Evolutionary conservation across 352 stramenopile species (phyloP).

Genomic region (Globisporangium acanthophoron): DNA sequence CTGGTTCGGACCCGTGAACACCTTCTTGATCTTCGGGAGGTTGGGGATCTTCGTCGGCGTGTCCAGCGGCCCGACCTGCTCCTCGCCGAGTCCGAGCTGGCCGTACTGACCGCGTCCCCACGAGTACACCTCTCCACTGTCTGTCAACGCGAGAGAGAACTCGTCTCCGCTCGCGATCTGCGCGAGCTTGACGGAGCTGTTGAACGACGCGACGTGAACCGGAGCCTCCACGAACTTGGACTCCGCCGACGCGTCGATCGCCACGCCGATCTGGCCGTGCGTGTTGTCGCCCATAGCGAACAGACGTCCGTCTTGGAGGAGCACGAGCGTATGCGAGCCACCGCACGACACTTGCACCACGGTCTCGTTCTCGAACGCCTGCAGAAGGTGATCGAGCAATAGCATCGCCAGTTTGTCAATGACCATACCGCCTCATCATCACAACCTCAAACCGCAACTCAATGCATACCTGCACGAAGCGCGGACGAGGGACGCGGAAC

Average conservation of each 20-base stretch:
- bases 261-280: conserved; percentile 56
- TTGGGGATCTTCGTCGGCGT: conserved; percentile 47
- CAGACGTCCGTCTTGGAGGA: conserved; percentile 51
- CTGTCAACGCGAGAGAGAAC: conserved; percentile 57
- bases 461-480: conserved; percentile 65
- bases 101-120: conserved; percentile 70
- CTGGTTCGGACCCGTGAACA: conserved; percentile 66
- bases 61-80: conserved; percentile 24
- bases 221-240: conserved; percentile 32
- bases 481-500: conserved; percentile 63
- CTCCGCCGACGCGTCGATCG: conserved; percentile 16
- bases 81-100: conserved; percentile 52
- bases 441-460: no score
- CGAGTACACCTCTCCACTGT: conserved; percentile 50
- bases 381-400: no score
- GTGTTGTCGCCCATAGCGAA: conserved; percentile 75
- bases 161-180: conserved; percentile 56
- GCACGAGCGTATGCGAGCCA: conserved; percentile 62
- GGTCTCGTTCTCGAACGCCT: conserved; percentile 43
- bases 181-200: conserved; percentile 21
- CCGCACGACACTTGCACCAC: conserved; percentile 63
- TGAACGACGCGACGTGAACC: conserved; percentile 18
- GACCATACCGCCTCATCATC: no score
- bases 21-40: conserved; percentile 53
- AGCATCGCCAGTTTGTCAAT: no score